Evolutionary conservation across 2,329 filamentous ascomycete species (phyloP).

Genomic region (Incumbomyces delicatus): DNA sequence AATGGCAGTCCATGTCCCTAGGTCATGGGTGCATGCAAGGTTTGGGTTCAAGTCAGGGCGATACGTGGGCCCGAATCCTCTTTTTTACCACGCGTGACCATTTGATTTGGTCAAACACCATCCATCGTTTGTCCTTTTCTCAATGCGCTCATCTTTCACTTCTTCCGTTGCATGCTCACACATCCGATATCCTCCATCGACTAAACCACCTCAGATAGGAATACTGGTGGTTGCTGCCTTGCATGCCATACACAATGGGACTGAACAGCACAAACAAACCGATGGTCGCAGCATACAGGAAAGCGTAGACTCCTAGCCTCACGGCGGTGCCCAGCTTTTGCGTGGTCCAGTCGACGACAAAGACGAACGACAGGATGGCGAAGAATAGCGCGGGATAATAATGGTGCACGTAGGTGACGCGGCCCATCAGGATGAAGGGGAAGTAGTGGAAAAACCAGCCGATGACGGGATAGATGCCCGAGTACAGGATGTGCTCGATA

Average conservation of each 20-base stretch:
- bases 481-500: constrained; percentile 90
- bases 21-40: too few relatives aligned
- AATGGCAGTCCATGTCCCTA: too few relatives aligned
- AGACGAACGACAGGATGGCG: constrained; percentile 80
- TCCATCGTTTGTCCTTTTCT: too few relatives aligned
- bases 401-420: constrained; percentile 98
- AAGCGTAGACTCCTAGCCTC: constrained; percentile 59
- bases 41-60: too few relatives aligned
- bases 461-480: constrained; percentile 78
- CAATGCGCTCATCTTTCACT: too few relatives aligned
- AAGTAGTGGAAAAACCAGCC: constrained; percentile 96
- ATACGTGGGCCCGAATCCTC: too few relatives aligned
- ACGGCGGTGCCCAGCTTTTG: constrained; percentile 54
- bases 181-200: constrained; percentile 59
- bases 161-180: too few relatives aligned
- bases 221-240: constrained; percentile 73
- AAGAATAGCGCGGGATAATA: constrained; percentile 99
- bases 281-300: constrained; percentile 64
- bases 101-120: too few relatives aligned
- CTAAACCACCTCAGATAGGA: constrained; percentile 89
- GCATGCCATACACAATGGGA: constrained; percentile 94
- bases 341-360: constrained; percentile 76
- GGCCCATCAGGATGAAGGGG: constrained; percentile 93
- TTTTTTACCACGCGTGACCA: too few relatives aligned
- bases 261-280: constrained; percentile 80